These are phyloP conservation scores for Trichoderma polysporum DNA, from an alignment of 2,329 filamentous ascomycete species.

Conservation along the genomic window DNA sequence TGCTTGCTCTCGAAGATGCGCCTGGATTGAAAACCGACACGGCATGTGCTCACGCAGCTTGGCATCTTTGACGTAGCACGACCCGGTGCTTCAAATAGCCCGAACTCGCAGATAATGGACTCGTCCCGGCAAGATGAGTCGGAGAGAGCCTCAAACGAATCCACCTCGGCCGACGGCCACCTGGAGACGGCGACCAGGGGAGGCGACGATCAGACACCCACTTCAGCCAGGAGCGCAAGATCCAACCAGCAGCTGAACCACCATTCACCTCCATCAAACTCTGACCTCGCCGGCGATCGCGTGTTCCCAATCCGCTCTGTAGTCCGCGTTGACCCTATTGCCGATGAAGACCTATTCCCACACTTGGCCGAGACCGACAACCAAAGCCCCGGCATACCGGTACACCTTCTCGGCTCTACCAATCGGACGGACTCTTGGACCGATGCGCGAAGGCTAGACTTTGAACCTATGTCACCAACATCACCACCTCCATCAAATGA, in stretches of 20 bases:
- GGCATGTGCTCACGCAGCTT: not conserved
- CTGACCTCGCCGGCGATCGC: slow-evolving; percentile 52
- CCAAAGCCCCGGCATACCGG: slow-evolving; percentile 32
- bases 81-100: not conserved
- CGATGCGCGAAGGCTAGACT: slow-evolving; percentile 32
- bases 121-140: slow-evolving; percentile 8
- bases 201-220: not conserved
- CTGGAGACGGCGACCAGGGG: not conserved
- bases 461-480: slow-evolving; percentile 27
- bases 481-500: slow-evolving; percentile 25
- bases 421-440: slow-evolving; percentile 32
- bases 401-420: slow-evolving; percentile 32
- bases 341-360: slow-evolving; percentile 42
- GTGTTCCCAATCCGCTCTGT: slow-evolving; percentile 84
- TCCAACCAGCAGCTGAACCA: not conserved
- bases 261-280: slow-evolving; percentile 31
- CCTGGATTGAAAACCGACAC: not conserved
- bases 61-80: not conserved
- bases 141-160: not conserved
- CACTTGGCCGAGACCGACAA: slow-evolving; percentile 34
- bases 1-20: not conserved
- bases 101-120: not conserved
- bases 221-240: not conserved
- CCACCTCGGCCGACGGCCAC: not conserved
- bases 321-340: slow-evolving; percentile 64